phyloP scores from a whole-genome alignment of 2,329 filamentous ascomycete species.

The Alternaria sp. region DNA sequence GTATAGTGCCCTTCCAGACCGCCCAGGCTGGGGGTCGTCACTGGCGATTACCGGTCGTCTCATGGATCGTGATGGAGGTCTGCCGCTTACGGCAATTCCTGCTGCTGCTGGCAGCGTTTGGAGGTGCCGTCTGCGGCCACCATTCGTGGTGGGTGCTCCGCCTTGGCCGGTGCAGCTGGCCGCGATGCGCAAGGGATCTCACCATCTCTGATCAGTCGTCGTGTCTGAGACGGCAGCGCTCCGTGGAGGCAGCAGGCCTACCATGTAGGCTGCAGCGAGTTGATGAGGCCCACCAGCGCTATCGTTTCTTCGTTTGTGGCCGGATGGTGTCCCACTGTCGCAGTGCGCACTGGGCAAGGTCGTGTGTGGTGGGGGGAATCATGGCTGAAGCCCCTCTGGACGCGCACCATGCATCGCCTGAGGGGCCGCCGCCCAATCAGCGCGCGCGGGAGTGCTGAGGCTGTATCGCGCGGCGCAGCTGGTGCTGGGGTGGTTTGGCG shows the following conservation, averaged over 20 bases:
- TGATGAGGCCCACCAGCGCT: conserved; percentile 30
- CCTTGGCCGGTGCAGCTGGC: conserved; percentile 35
- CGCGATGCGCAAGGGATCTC: conserved; percentile 28
- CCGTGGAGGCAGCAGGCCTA: conserved; percentile 6
- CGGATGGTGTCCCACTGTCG: conserved; percentile 22
- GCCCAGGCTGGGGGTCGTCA: conserved; percentile 22
- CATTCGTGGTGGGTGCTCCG: conserved; percentile 26
- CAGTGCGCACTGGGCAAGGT: conserved; percentile 7
- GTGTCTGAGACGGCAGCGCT: conserved; percentile 12
- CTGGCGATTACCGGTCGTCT: conserved; percentile 15
- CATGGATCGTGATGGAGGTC: background rate
- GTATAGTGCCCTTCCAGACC: conserved; percentile 36
- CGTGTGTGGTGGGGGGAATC: conserved; percentile 9
- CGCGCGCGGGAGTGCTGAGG: conserved; percentile 13
- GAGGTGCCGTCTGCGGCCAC: conserved; percentile 20
- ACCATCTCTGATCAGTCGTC: conserved; percentile 7
- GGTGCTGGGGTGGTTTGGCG: conserved; percentile 3
- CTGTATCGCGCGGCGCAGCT: conserved; percentile 20
- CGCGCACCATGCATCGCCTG: conserved; percentile 13
- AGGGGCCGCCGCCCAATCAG: conserved; percentile 4
- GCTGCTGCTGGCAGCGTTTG: conserved; percentile 21
- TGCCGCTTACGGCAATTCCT: conserved; percentile 32
- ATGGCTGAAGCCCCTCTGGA: conserved; percentile 18
- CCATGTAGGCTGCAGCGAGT: conserved; percentile 22
- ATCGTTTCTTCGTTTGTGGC: conserved; percentile 29